Evolutionary conservation across 2,329 filamentous ascomycete genomes (phyloP), one percentile per base, ranked within the genome.

Genomic region (Apiospora koreana): DNA sequence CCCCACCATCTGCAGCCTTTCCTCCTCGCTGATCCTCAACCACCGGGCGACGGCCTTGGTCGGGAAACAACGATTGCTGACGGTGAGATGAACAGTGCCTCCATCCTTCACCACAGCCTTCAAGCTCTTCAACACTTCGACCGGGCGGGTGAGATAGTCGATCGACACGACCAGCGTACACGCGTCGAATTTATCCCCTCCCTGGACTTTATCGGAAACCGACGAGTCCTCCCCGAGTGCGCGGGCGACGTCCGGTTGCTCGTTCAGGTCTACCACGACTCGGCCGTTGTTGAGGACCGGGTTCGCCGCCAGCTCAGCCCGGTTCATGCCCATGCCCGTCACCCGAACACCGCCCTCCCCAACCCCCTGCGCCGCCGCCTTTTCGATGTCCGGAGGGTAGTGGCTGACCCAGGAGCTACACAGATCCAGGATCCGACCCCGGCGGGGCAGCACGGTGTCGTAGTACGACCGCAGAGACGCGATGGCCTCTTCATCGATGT

Each of bases 11-110:
- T 38, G 54, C 41, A 70, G 69, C 28, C 69, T 68, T 58, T 70
- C 69, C 42, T 68, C 50, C 45, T 70, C 69, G 5, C 42, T 23
- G 41, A 70, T 45, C 50, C 18, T 41, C 18, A 62, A 23, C 69
- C 69, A 70, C 7, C 69, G 35, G 3, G 48, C 65, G n/a, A 70
- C 54, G 54, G 38, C 69, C 25, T 70, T 70, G 10, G 69, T 70
- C 41, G 67, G 69, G 35, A 70, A 70, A 42, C 69, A 70, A n/a
- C 69, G 46, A 43, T 70, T 70, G 48, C 69, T 70, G 41, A 70
- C 45, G 54, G 35, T 50, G 7, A 70, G 58, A 7, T 70, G 69
- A n/a, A 70, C 67, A 2, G 7, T 35, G 25, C 69, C 69, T 2
- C 54, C 54, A 1, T 65, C 66, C 28, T n/a, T 43, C 7, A 58